Evolutionary conservation across 2,329 filamentous ascomycete genomes (phyloP), one percentile per base, ranked within the genome.

Genomic region (Aureobasidium sp.): DNA sequence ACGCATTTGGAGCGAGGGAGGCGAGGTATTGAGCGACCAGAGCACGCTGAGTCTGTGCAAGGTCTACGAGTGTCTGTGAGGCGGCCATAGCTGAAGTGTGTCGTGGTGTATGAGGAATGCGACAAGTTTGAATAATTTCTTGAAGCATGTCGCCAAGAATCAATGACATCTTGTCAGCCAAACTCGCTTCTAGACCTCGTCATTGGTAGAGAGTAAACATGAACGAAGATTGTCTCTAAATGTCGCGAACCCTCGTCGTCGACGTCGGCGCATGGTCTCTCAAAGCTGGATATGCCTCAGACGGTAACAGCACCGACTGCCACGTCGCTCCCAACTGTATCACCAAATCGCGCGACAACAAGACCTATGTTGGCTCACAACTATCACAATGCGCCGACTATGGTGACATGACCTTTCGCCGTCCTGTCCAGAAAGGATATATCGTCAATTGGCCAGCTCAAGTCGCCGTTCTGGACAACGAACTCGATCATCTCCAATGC

Each of bases 381-480:
- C 82, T 98, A 2, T 88, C 90, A 11, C 86, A 89, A 66, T 97
- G 95, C 78, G 90, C 87, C 69, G 95, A 99, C 75, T 97, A 94
- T 82, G 94, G 94, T 70, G 95, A 98, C 77, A 89, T 97, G 25
- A 87, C 89, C 11, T 97, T 98, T 74, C 88, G 95, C 1, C 86
- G 95, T 0, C 96, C 96, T 0, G 93, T 98, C 1, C 96, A 99
- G 78, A 97, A 95, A 79, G 96, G 96, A 9, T 98, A 93, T 75
- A 85, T 98, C 58, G 95, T 98, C 68, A 98, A 95, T 75, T 99
- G 96, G 96, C 96, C 99, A 79, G 91, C 92, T 0, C 89, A 99
- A 81, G 95, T 93, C 79, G 95, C 96, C 74, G 93, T 99, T 60
- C 99, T 96, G 96, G 94, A 98, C 74, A 89, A 91, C 71, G 91